Percentiles rank a stretch among this genome's conserved stretches.
phyloP scores from a whole-genome alignment of 1,284 basidiomycete genomes.

The Polyporus tsugae region DNA sequence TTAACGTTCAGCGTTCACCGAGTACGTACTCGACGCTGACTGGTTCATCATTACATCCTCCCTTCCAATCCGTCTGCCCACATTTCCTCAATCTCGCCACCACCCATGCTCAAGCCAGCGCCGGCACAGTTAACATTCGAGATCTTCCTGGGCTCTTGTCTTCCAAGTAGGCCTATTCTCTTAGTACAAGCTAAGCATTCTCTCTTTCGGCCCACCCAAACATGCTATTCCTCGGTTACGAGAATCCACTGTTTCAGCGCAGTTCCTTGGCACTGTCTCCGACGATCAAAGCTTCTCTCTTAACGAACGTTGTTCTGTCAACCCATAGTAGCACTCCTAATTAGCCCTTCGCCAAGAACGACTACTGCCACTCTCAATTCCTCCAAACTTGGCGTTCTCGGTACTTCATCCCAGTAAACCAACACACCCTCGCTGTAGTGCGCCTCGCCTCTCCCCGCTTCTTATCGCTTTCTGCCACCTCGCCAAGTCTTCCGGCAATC shows the following conservation, averaged over 20 bases:
- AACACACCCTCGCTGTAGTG: background rate
- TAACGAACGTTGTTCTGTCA: background rate
- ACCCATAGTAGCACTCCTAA: background rate
- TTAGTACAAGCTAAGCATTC: background rate
- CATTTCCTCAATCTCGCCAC: slow-evolving; percentile 6
- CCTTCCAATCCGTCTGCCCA: slow-evolving; percentile 4
- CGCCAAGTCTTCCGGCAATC: background rate
- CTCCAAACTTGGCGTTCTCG: background rate
- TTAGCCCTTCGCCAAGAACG: background rate
- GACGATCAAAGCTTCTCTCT: background rate
- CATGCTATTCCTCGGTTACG: background rate
- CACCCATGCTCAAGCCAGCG: background rate
- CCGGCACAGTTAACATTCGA: background rate
- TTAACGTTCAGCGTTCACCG: too few species aligned
- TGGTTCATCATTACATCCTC: slow-evolving; percentile 14
- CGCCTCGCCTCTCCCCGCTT: background rate
- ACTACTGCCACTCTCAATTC: background rate
- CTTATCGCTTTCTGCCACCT: background rate
- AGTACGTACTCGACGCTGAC: background rate
- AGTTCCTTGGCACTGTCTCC: background rate
- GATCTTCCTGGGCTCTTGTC: background rate
- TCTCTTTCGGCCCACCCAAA: background rate
- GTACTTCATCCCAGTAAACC: background rate
- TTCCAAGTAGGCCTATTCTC: background rate
- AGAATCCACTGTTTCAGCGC: background rate